phyloP scores from a whole-genome alignment of 139 green algal species.

The Volvox africanus region DNA sequence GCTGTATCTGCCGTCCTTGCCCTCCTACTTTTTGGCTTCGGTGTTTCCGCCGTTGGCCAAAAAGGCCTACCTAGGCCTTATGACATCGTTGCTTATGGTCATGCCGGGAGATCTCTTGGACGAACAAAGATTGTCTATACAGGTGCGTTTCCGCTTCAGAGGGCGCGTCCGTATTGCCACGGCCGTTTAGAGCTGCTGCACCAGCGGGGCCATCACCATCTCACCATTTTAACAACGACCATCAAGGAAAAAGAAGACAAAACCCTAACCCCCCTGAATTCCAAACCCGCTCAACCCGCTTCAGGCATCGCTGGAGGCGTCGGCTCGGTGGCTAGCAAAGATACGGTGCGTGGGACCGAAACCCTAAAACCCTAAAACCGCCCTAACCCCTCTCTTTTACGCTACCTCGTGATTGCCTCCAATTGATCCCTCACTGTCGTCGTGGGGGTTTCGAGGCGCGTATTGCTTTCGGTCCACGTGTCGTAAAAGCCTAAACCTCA shows the following conservation, averaged over 20 bases:
- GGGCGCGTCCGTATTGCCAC: neutral
- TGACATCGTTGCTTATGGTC: neutral
- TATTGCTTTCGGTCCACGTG: no score
- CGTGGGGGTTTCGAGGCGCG: no score
- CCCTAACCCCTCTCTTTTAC: no score
- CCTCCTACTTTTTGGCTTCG: no score
- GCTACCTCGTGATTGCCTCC: no score
- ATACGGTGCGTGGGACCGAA: neutral
- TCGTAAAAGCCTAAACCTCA: no score
- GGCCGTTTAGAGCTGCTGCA: neutral
- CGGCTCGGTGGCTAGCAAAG: neutral
- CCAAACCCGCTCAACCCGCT: no score
- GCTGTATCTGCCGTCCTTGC: no score
- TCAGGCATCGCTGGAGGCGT: neutral
- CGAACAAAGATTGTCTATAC: neutral
- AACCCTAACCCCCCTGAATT: neutral
- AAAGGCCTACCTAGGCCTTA: neutral
- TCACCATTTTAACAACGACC: no score
- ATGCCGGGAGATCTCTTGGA: slow-evolving; percentile 18
- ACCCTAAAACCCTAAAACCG: no score
- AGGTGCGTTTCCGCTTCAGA: neutral
- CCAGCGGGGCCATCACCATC: neutral
- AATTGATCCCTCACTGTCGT: no score
- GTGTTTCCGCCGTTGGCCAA: neutral
- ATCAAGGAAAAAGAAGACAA: neutral